Evolutionary conservation across 2,329 filamentous ascomycete genomes (phyloP).

Genomic region (Venturia nashicola): DNA sequence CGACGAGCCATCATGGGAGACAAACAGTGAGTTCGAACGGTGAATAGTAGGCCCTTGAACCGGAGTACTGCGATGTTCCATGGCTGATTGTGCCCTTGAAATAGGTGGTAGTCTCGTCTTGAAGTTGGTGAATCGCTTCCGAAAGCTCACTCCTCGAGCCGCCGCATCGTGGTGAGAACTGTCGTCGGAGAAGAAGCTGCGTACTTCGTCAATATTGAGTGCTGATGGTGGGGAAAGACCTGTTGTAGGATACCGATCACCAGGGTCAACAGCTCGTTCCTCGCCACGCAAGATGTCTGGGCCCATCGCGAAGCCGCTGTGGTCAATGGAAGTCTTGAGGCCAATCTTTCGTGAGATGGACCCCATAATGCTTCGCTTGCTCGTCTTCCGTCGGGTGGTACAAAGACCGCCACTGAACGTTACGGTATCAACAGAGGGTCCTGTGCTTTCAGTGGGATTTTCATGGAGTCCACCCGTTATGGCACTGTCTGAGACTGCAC

Average conservation of each 20-base stretch:
- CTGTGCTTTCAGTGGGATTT: neutral
- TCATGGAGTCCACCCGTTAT: neutral
- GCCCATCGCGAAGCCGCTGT: constrained; percentile 10
- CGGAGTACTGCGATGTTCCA: constrained; percentile 8
- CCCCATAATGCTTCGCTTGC: constrained; percentile 12
- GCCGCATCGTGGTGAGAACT: constrained; percentile 16
- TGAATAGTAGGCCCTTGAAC: neutral
- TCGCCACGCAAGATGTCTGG: constrained; percentile 16
- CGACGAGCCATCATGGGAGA: neutral
- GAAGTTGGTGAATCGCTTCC: constrained; percentile 23
- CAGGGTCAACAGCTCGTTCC: constrained; percentile 24
- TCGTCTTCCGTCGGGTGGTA: constrained; percentile 10
- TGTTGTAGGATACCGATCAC: constrained; percentile 37
- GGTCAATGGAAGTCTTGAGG: constrained; percentile 6
- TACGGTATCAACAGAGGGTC: neutral
- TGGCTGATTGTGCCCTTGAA: constrained; percentile 12
- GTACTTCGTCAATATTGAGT: constrained; percentile 28
- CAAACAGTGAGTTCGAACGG: constrained; percentile 7
- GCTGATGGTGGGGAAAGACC: constrained; percentile 30
- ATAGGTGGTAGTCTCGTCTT: constrained; percentile 14
- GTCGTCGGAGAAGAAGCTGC: constrained; percentile 31
- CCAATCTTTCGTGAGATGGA: constrained; percentile 12
- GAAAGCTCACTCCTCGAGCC: constrained; percentile 17
- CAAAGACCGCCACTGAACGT: constrained; percentile 2
- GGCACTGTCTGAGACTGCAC: neutral